phyloP scores from a whole-genome alignment of 2,329 filamentous ascomycete species.

The Paecilomyces variotii region DNA sequence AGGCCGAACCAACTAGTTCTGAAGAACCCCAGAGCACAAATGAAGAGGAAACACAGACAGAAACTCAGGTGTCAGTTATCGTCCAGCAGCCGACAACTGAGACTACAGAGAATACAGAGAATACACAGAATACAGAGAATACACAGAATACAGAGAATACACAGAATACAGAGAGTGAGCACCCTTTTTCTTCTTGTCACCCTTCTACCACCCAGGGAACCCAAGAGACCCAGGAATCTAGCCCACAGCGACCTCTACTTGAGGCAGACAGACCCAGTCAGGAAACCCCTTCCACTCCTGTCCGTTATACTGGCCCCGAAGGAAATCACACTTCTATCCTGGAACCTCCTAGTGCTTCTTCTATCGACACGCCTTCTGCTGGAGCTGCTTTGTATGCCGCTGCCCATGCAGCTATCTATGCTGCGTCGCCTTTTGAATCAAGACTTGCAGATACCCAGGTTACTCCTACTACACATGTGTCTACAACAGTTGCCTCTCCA shows the following conservation, averaged over 20 bases:
- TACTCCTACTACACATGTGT: neutral
- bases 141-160: neutral
- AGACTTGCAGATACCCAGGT: neutral
- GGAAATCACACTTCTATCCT: neutral
- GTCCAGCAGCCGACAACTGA: neutral
- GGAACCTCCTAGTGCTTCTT: neutral
- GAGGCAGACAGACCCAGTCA: slow-evolving; percentile 5
- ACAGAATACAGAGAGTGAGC: slow-evolving; percentile 9
- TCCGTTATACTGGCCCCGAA: neutral
- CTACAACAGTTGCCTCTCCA: neutral
- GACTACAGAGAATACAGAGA: neutral
- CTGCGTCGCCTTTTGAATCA: neutral
- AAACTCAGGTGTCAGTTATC: neutral
- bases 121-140: slow-evolving; percentile 3
- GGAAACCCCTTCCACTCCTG: neutral
- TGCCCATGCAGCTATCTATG: neutral
- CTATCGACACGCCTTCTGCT: neutral
- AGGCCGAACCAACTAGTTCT: neutral
- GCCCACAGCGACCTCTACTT: slow-evolving; percentile 2
- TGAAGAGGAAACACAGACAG: neutral
- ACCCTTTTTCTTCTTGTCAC: neutral
- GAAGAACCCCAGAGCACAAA: neutral
- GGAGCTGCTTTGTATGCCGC: neutral
- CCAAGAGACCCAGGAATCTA: neutral
- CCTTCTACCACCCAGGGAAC: neutral